Percentiles rank a stretch among this genome's conserved stretches.
phyloP scores from a whole-genome alignment of 768 basidiomycete species.

The Pleurotus tuber-regium region DNA sequence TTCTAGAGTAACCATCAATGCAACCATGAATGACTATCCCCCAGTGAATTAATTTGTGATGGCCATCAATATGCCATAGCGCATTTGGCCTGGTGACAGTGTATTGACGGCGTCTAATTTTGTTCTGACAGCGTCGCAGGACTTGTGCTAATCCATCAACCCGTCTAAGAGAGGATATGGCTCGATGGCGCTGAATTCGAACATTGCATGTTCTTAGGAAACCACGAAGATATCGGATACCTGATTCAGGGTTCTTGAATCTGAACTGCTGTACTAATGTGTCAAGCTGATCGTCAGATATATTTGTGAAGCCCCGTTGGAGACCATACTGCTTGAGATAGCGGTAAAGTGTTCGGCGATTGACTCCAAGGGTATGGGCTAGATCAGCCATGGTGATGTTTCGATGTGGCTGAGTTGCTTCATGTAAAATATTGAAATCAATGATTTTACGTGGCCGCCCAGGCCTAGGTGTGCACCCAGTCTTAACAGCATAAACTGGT shows the following conservation, averaged over 20 bases:
- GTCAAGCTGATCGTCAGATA: conserved; percentile 9
- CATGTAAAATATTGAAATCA: conserved; percentile 1
- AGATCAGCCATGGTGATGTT: neutral
- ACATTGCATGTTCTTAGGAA: conserved; percentile 23
- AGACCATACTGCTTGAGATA: conserved; percentile 5
- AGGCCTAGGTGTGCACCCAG: conserved; percentile 7
- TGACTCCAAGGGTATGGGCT: conserved; percentile 5
- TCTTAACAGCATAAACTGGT: neutral
- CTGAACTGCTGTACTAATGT: conserved; percentile 4
- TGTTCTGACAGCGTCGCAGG: conserved; percentile 14
- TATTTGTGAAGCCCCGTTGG: neutral
- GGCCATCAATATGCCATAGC: conserved; percentile 32
- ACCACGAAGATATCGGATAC: conserved; percentile 26
- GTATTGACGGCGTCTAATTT: conserved; percentile 20
- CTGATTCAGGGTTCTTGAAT: conserved; percentile 16
- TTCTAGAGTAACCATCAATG: conserved; percentile 21
- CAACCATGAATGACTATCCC: conserved; percentile 26
- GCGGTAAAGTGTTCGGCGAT: neutral
- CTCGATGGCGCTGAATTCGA: conserved; percentile 21
- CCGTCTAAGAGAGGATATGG: conserved; percentile 19
- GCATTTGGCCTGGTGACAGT: conserved; percentile 20
- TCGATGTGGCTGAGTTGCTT: neutral
- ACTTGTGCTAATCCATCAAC: conserved; percentile 25
- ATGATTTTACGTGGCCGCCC: conserved; percentile 7
- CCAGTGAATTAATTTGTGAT: conserved; percentile 32